Evolutionary conservation across 768 basidiomycete genomes (phyloP).

Genomic region (Hygrocybe coccinea): DNA sequence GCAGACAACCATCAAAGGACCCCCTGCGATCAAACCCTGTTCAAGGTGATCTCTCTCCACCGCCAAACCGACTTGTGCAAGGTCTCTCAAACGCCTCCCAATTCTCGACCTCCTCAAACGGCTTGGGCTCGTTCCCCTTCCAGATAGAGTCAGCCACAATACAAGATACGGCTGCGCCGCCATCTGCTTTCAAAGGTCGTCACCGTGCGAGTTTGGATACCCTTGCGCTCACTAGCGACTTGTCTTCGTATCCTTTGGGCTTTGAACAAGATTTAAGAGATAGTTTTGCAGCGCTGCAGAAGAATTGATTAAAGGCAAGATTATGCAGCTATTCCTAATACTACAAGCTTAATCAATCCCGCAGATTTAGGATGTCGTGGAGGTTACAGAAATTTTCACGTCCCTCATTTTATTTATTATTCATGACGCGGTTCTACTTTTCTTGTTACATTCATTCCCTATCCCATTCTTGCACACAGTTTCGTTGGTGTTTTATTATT

Average conservation of each 20-base stretch:
- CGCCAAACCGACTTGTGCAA: slow-evolving; percentile 57
- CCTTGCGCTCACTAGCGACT: slow-evolving; percentile 73
- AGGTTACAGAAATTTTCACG: neutral
- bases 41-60: slow-evolving; percentile 34
- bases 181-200: slow-evolving; percentile 40
- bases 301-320: neutral
- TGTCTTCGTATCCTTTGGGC: slow-evolving; percentile 77
- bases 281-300: neutral
- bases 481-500: too few species aligned
- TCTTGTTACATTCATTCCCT: neutral
- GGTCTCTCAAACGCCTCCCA: slow-evolving; percentile 75
- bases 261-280: slow-evolving; percentile 51
- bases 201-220: slow-evolving; percentile 84
- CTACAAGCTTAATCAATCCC: neutral
- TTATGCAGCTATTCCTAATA: neutral
- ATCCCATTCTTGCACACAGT: neutral
- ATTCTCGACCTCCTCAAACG: slow-evolving; percentile 70
- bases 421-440: neutral
- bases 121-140: slow-evolving; percentile 83
- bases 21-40: neutral
- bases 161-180: slow-evolving; percentile 19
- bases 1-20: slow-evolving; percentile 16
- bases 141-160: slow-evolving; percentile 64
- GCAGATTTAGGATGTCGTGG: neutral
- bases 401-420: slow-evolving; percentile 1